Conservation (phyloP, 169 alveolate species). For the Eimeria tenella region DNA sequence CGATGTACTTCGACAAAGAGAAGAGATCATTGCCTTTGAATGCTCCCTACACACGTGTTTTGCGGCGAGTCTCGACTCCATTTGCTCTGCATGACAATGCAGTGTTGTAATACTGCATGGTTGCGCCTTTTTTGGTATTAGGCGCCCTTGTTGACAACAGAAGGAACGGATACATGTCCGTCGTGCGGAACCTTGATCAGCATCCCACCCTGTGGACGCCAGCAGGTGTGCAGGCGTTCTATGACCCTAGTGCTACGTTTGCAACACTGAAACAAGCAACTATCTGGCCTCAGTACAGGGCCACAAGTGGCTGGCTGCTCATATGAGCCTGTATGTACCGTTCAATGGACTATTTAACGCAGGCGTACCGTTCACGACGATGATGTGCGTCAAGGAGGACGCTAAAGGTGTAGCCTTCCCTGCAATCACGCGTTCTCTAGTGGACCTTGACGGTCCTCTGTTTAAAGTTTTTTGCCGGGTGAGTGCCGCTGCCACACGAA, state of each 20-base stretch:
- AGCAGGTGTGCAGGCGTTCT: conserved; percentile 35
- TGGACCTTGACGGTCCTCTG: conserved; percentile 95
- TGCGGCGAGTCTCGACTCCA: too few species aligned
- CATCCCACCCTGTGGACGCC: conserved; percentile 83
- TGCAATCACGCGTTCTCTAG: conserved; percentile 95
- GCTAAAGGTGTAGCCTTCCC: conserved; percentile 90
- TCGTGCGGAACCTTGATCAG: conserved; percentile 91
- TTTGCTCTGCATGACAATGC: not conserved
- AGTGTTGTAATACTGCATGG: not conserved
- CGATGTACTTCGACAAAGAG: conserved; percentile 22
- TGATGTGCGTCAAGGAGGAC: conserved; percentile 87
- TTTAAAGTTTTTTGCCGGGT: conserved; percentile 91
- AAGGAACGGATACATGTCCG: conserved; percentile 97
- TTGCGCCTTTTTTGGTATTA: conserved; percentile 85
- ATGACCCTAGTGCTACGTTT: not conserved
- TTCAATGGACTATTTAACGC: conserved; percentile 16
- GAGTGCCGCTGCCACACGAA: conserved; percentile 37
- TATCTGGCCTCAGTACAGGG: not conserved
- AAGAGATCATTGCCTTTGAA: conserved; percentile 67
- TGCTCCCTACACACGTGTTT: too few species aligned
- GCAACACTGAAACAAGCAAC: not conserved
- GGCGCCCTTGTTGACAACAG: conserved; percentile 90
- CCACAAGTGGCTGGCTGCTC: not conserved
- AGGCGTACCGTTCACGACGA: conserved; percentile 90
- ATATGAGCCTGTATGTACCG: not conserved